Conservation (phyloP, 2,329 filamentous ascomycete species). For the Penicillium sp. region DNA sequence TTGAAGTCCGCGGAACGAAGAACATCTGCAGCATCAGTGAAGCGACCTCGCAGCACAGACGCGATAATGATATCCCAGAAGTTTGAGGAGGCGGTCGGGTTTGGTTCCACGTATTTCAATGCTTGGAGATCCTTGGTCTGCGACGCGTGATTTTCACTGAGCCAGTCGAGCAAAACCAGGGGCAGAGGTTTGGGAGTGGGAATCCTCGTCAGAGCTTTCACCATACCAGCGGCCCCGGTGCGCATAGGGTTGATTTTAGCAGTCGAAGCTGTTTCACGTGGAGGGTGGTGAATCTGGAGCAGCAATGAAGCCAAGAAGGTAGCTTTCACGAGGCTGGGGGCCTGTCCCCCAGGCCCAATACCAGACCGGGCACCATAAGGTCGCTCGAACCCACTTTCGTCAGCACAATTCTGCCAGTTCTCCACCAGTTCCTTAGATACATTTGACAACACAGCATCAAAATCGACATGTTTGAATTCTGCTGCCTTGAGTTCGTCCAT, state of each 20-base stretch:
- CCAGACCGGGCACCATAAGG: constrained; percentile 50
- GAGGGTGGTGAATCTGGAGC: constrained; percentile 74
- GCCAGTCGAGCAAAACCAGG: constrained; percentile 78
- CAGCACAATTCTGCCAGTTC: constrained; percentile 34
- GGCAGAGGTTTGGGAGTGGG: constrained; percentile 58
- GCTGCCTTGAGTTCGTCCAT: constrained; percentile 51
- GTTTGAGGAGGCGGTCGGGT: constrained; percentile 70
- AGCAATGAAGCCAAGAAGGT: constrained; percentile 75
- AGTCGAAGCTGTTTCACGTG: constrained; percentile 34
- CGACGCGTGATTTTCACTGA: constrained; percentile 71
- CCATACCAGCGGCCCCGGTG: constrained; percentile 30
- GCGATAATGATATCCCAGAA: constrained; percentile 87
- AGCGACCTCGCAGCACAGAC: constrained; percentile 71
- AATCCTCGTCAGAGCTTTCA: constrained; percentile 28
- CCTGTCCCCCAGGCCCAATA: constrained; percentile 64
- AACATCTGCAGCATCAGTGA: constrained; percentile 64
- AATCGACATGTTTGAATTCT: constrained; percentile 33
- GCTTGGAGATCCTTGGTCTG: constrained; percentile 66
- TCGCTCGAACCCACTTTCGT: constrained; percentile 44
- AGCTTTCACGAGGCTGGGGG: constrained; percentile 70
- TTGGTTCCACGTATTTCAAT: constrained; percentile 64
- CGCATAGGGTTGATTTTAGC: constrained; percentile 26
- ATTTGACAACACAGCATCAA: constrained; percentile 35
- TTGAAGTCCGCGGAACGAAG: constrained; percentile 76
- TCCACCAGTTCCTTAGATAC: constrained; percentile 36